Conservation (phyloP, 169 alveolate genomes). For the Eimeria nieschulzi region DNA sequence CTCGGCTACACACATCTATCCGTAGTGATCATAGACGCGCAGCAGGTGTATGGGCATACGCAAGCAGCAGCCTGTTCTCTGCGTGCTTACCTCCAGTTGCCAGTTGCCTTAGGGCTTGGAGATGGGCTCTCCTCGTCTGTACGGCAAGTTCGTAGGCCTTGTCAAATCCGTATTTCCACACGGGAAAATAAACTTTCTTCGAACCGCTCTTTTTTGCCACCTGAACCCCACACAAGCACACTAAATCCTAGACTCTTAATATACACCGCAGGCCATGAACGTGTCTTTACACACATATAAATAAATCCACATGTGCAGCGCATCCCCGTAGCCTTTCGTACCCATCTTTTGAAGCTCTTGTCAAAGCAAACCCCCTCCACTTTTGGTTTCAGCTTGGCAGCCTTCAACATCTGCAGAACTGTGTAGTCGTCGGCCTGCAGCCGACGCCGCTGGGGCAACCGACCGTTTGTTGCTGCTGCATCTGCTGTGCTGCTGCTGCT, state of each 20-base stretch:
- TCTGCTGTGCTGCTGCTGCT: neutral
- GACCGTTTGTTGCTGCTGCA: neutral
- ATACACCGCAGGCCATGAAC: neutral
- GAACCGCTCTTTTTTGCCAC: constrained; percentile 65
- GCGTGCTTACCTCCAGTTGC: neutral
- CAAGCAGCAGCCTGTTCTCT: neutral
- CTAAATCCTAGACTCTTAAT: neutral
- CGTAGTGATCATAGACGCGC: neutral
- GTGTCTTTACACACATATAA: neutral
- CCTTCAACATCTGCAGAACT: constrained; percentile 3
- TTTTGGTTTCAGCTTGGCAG: constrained; percentile 43
- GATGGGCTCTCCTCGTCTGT: constrained; percentile 36
- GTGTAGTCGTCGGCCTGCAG: constrained; percentile 33
- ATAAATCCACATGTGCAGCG: neutral
- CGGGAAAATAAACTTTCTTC: constrained; percentile 66
- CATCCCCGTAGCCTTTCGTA: neutral
- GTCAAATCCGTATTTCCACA: constrained; percentile 62
- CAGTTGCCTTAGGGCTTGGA: neutral
- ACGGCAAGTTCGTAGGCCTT: constrained; percentile 67
- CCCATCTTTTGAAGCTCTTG: constrained; percentile 58
- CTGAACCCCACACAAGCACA: neutral
- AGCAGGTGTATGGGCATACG: neutral
- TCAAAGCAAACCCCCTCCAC: constrained; percentile 72
- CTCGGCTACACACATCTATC: neutral
- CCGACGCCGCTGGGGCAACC: neutral